These are phyloP conservation scores for Cucurbita pepo DNA, from an alignment of 306 rosid genomes.

Conservation along the genomic window DNA sequence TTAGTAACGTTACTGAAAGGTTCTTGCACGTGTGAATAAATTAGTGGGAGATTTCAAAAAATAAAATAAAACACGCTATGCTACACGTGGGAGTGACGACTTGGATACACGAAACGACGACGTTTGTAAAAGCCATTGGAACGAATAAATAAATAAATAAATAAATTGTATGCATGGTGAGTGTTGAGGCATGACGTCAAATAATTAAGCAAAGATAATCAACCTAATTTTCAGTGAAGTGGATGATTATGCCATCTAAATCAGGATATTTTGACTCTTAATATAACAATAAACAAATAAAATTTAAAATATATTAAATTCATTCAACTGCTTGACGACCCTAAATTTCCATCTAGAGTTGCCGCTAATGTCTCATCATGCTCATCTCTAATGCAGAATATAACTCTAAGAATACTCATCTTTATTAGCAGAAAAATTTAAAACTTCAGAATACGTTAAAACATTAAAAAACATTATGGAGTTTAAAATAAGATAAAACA, in stretches of 20 bases:
- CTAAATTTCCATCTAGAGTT: no score
- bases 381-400: no score
- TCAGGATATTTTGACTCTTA: background rate
- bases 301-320: no score
- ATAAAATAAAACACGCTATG: background rate
- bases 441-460: no score
- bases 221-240: conserved; percentile 1
- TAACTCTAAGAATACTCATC: no score
- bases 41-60: background rate
- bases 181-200: conserved; percentile 4
- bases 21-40: background rate
- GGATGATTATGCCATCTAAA: background rate
- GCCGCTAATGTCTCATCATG: no score
- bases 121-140: background rate
- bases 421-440: no score
- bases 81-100: background rate
- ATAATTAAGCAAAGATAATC: background rate
- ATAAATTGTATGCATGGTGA: background rate
- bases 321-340: no score
- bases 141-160: background rate
- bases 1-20: background rate
- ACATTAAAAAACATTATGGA: no score
- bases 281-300: no score
- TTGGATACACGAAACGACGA: background rate
- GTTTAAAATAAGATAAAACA: no score